Evolutionary conservation across 352 stramenopile genomes (phyloP).

Genomic region (Peronospora belbahrii): DNA sequence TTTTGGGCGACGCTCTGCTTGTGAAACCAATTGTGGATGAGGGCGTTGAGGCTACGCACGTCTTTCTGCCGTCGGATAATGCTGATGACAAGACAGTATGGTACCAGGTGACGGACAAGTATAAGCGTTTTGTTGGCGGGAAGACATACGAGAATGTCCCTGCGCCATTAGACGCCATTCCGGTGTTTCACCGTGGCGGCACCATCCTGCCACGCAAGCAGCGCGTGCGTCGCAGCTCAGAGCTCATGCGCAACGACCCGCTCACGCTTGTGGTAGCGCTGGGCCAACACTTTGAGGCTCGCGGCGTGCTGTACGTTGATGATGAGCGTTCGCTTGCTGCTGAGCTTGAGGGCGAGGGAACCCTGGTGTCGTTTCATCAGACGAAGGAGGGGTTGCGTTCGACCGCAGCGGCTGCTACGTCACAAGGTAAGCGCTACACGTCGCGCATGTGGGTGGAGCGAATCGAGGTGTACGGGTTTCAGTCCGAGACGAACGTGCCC

Average conservation of each 20-base stretch:
- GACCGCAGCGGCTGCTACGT: slow-evolving; percentile 12
- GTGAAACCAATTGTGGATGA: slow-evolving; percentile 92
- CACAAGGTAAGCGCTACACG: slow-evolving; percentile 35
- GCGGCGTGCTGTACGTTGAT: slow-evolving; percentile 93
- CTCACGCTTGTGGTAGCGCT: slow-evolving; percentile 95
- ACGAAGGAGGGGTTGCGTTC: slow-evolving; percentile 35
- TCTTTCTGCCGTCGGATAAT: slow-evolving; percentile 82
- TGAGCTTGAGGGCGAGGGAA: slow-evolving; percentile 40
- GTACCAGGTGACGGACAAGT: slow-evolving; percentile 87
- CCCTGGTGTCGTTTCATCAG: slow-evolving; percentile 36
- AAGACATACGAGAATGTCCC: slow-evolving; percentile 53
- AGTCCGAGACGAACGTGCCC: slow-evolving; percentile 33
- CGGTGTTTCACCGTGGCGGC: slow-evolving; percentile 94
- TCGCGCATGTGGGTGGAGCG: slow-evolving; percentile 70
- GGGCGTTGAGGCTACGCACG: slow-evolving; percentile 68
- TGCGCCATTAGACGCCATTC: slow-evolving; percentile 91
- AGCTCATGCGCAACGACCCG: slow-evolving; percentile 95
- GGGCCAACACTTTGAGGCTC: slow-evolving; percentile 69
- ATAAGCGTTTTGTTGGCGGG: slow-evolving; percentile 48
- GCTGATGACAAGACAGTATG: slow-evolving; percentile 51
- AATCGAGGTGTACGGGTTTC: slow-evolving; percentile 73
- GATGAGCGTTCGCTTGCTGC: slow-evolving; percentile 89
- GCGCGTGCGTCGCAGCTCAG: slow-evolving; percentile 89
- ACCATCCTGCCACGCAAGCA: slow-evolving; percentile 94
- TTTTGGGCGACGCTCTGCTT: slow-evolving; percentile 92